phyloP scores from a whole-genome alignment of 179 eudicot genomes.

The Actinidia chinensis region DNA sequence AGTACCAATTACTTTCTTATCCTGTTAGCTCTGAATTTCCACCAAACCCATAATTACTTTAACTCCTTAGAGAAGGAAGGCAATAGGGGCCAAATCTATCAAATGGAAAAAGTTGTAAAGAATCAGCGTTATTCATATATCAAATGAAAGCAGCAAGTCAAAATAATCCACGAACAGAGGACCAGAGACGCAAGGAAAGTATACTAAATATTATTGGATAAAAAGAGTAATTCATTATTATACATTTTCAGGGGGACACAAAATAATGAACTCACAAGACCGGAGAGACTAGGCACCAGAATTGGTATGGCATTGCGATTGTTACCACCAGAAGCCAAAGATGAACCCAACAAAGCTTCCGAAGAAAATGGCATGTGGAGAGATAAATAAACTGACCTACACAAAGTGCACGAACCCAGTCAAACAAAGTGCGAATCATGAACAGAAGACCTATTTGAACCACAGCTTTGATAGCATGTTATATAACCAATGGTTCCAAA shows the following conservation, averaged over 20 bases:
- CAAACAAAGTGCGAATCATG: too few species aligned
- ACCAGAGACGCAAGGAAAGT: neutral
- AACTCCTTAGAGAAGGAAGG: neutral
- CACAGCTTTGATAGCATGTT: too few species aligned
- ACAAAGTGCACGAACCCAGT: too few species aligned
- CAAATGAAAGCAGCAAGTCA: neutral
- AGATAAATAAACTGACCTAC: too few species aligned
- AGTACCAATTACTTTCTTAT: too few species aligned
- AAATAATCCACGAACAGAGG: too few species aligned
- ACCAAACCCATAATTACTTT: too few species aligned
- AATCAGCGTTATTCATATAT: neutral
- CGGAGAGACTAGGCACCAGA: neutral
- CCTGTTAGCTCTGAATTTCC: too few species aligned
- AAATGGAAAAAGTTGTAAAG: neutral
- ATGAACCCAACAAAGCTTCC: neutral
- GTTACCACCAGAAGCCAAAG: neutral
- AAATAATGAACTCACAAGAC: constrained; percentile 12
- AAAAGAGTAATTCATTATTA: neutral
- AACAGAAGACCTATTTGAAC: too few species aligned
- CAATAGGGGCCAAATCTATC: neutral
- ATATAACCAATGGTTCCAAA: too few species aligned
- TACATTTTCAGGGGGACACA: neutral
- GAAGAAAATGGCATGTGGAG: constrained; percentile 22
- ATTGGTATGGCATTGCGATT: neutral
- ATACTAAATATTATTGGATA: neutral